Conservation (phyloP, 306 rosid genomes). For the Geum urbanum region DNA sequence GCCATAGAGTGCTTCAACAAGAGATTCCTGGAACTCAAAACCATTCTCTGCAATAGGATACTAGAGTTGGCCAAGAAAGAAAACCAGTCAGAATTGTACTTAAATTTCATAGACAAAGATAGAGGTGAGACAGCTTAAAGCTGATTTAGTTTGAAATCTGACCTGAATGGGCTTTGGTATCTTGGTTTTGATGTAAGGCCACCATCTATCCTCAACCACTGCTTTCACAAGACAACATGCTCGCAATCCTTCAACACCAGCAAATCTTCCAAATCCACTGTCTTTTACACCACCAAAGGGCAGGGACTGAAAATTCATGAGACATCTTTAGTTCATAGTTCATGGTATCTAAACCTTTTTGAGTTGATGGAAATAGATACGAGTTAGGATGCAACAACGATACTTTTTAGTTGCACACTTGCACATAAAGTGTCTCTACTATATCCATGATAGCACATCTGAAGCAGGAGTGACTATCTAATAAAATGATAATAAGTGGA, state of each 20-base stretch:
- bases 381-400: not conserved
- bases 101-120: not conserved
- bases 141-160: slow-evolving; percentile 24
- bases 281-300: slow-evolving; percentile 95
- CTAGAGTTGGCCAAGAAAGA: slow-evolving; percentile 37
- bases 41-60: slow-evolving; percentile 84
- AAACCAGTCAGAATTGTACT: slow-evolving; percentile 3
- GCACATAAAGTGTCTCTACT: not conserved
- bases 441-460: not conserved
- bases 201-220: slow-evolving; percentile 94
- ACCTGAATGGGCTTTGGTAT: slow-evolving; percentile 94
- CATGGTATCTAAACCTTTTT: not conserved
- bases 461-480: no score
- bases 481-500: not conserved
- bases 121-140: not conserved
- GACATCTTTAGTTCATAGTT: slow-evolving; percentile 14
- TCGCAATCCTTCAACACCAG: slow-evolving; percentile 87
- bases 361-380: not conserved
- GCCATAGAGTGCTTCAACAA: slow-evolving; percentile 77
- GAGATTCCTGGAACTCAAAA: slow-evolving; percentile 78
- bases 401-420: not conserved
- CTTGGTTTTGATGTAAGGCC: slow-evolving; percentile 75
- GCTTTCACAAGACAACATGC: slow-evolving; percentile 95
- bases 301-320: slow-evolving; percentile 64
- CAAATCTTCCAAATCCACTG: slow-evolving; percentile 95